Evolutionary conservation across 2,329 filamentous ascomycete genomes (phyloP).

Genomic region (Fragosphaeria purpurea): DNA sequence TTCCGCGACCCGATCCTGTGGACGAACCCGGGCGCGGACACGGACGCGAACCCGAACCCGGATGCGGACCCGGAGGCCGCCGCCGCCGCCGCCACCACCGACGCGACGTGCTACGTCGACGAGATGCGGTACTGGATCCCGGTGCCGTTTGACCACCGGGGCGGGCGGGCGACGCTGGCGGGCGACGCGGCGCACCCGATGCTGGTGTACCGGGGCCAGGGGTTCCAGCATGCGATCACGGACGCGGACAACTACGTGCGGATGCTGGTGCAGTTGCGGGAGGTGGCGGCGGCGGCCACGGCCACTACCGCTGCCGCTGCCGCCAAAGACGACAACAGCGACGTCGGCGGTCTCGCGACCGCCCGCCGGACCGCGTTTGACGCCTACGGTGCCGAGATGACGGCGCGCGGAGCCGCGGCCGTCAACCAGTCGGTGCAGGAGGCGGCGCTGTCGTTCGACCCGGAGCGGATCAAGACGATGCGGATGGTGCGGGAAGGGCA

Average conservation of each 20-base stretch:
- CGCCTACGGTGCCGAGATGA: conserved; percentile 23
- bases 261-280: conserved; percentile 18
- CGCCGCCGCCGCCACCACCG: too few relatives aligned
- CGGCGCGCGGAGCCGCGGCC: conserved; percentile 23
- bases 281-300: conserved; percentile 3
- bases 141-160: conserved; percentile 20
- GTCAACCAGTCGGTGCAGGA: conserved; percentile 25
- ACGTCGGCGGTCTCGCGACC: not conserved
- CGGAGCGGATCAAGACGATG: conserved; percentile 21
- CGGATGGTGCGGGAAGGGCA: conserved; percentile 23
- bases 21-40: too few relatives aligned
- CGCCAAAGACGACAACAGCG: too few relatives aligned
- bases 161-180: conserved; percentile 25
- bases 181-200: conserved; percentile 35
- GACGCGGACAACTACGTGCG: conserved; percentile 29
- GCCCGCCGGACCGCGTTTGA: conserved; percentile 15
- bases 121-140: conserved; percentile 29
- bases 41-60: too few relatives aligned
- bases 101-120: conserved; percentile 20
- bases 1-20: conserved; percentile 25
- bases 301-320: too few relatives aligned
- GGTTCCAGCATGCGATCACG: conserved; percentile 31
- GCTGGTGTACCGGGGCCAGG: conserved; percentile 35
- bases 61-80: too few relatives aligned
- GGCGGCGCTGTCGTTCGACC: conserved; percentile 21